Base-by-base conservation (phyloP, 1,139 yeast species). In the Sugiyamaella pinicola region DNA sequence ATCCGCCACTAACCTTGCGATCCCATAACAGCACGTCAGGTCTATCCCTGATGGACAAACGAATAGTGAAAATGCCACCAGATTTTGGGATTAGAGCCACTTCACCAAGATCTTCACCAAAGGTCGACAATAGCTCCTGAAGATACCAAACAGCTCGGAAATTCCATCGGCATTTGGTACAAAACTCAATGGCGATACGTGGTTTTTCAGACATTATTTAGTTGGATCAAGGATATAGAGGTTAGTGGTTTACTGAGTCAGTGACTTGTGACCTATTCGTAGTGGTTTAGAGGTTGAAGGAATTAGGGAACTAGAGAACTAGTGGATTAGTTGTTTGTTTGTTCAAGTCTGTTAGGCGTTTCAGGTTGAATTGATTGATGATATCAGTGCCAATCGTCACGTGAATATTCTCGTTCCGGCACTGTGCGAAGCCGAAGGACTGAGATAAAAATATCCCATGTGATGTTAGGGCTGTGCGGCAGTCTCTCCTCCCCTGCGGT, bases 131-230 rank as follows among this genome's bases (percentile, higher is more conserved):
- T 2, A 83, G 71, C 64, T 83, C 88, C 62, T 83, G 87, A 21
- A 77, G 71, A 56, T 81, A 82, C 87, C 87, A 83, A 0, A 83
- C 76, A 1, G 87, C 85, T n/a, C 88, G 69, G 24, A 83, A 71
- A 58, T 80, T 78, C 87, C 87, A 83, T 57, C 80, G 78, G 68
- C 87, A 83, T 61, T 74, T 76, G 13, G 82, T 80, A 63, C 87
- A 83, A 64, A 81, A 83, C 54, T 74, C 68, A 48, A 83, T 82
- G 8, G 77, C 67, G 2, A 83, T 74, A 17, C 81, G 69, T 0
- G 85, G 85, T 53, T 69, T 45, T 21, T 18, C 31, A 39, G n/a
- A 12, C 17, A 24, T 12, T 4, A 13, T 35, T 5, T 10, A 12
- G 43, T 4, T 37, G n/a, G n/a, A n/a, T n/a, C n/a, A n/a, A n/a